These are phyloP conservation scores for Cyclostephanos invisitatus DNA, from an alignment of 108 stramenopile genomes.

Conservation along the genomic window DNA sequence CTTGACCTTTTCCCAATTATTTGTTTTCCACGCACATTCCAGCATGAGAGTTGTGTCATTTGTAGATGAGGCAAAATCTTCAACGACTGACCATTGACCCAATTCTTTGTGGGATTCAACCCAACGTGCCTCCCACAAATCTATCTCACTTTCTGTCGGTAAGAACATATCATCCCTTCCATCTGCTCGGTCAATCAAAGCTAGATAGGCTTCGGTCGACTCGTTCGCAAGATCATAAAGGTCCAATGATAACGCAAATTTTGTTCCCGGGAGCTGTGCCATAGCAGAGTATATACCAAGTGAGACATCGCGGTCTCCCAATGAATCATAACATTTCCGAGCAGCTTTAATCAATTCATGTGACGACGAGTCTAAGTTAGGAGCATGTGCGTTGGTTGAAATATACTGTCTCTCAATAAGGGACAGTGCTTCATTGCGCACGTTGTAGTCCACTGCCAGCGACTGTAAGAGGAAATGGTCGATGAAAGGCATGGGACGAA, in stretches of 20 bases:
- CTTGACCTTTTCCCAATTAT: constrained; percentile 83
- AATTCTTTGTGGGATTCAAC: constrained; percentile 83
- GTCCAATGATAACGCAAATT: constrained; percentile 69
- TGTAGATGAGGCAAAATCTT: constrained; percentile 71
- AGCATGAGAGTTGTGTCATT: constrained; percentile 70
- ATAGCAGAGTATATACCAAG: constrained; percentile 50
- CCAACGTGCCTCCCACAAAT: constrained; percentile 92
- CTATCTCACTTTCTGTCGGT: constrained; percentile 73
- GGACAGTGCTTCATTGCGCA: constrained; percentile 67
- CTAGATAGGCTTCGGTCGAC: constrained; percentile 63
- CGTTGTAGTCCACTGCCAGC: constrained; percentile 69
- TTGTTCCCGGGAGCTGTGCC: constrained; percentile 51
- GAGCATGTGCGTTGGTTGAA: constrained; percentile 28
- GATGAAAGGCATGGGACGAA: constrained; percentile 64
- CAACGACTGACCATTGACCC: constrained; percentile 82
- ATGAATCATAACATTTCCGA: constrained; percentile 53
- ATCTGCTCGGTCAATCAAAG: constrained; percentile 54
- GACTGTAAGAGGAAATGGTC: constrained; percentile 58
- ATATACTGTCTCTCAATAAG: constrained; percentile 60
- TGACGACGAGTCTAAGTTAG: constrained; percentile 12
- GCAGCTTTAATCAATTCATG: constrained; percentile 45
- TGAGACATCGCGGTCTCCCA: constrained; percentile 62
- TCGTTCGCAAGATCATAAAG: constrained; percentile 70
- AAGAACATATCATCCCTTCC: constrained; percentile 14
- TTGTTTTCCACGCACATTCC: constrained; percentile 89